Evolutionary conservation across 2,329 filamentous ascomycete species (phyloP), one percentile per base, ranked within the genome.

Genomic region (Aspergillus jensenii): DNA sequence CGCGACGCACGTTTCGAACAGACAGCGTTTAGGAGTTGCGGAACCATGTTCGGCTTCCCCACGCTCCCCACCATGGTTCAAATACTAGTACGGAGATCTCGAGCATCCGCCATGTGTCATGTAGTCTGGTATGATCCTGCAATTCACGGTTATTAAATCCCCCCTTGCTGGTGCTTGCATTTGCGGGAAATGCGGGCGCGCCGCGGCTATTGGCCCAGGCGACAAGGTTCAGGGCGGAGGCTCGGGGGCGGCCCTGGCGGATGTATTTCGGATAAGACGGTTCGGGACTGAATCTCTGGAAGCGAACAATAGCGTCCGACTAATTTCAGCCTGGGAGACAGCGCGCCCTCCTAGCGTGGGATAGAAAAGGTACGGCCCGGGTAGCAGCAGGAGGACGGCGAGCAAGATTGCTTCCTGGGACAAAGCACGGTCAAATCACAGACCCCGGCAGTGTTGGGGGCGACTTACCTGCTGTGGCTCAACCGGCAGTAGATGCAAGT

Each of bases 371-470:
- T 14, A 37, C 35, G 35, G 35, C 35, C 35, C 35, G 35, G 35
- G 15, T n/a, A 37, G 35, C 35, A 37, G 35, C 15, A n/a, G 35
- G 35, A 15, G 6, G 5, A 37, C 4, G 35, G 35, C 27, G 27
- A 83, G 64, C 82, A 82, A 4, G 70, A 11, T 15, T 25, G 48
- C 15, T 46, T 46, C 43, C 44, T 46, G 14, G 15, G 9, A 9
- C 48, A 40, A 31, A n/a, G 31, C 33, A 33, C 15, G 33, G 37
- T 35, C 47, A 49, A 23, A 23, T 50, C 19, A n/a, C 19, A 35
- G 27, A 25, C 9, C 17, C 40, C 15, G 14, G 21, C n/a, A 14
- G 6, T 12, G 35, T 19, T 15, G 25, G 19, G 23, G 35, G 12
- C 8, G 39, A 43, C 15, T 35, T 19, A 48, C 27, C 27, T 31